Base-by-base conservation (phyloP, 495 filamentous ascomycete species). In the Astrothelium macrocarpum region DNA sequence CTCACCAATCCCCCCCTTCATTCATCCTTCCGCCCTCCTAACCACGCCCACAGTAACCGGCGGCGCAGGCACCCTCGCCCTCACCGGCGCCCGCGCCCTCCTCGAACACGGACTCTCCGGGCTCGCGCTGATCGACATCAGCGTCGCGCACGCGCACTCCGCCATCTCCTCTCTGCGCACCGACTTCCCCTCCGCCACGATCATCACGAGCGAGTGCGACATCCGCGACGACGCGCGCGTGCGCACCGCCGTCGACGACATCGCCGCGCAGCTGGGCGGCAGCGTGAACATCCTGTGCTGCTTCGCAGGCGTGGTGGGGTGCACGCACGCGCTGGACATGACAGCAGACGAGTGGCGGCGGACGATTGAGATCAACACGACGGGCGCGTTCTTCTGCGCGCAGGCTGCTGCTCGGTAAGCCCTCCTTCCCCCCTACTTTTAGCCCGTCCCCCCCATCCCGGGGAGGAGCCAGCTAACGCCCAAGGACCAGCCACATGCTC, bases 221-320 rank as follows among this genome's bases (percentile, higher is more conserved):
- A 80, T 90, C n/a, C 86, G 85, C 1, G 76, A 82, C 59, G 56
- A 66, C 20, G 42, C 45, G 12, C 59, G 42, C 14, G 66, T 75
- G 10, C 77, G 78, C 46, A 72, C 71, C 9, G 78, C 75, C 1
- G 74, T 90, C 4, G 66, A 74, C 1, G 45, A 65, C 0, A 79
- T 74, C 0, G 71, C 71, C 0, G 58, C 64, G 11, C 36, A 72
- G 0, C 73, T 89, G n/a, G n/a, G n/a, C 0, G 85, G 84, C 0
- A 84, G 84, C 0, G 70, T 90, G 1, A 77, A 84, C 66, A 80
- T 81, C 45, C 73, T 90, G 4, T 74, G 83, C 65, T 84, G 82
- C 61, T 89, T 90, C 67, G 88, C 84, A 0, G 88, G 88, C 39
- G 78, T 90, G 3, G 86, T 88, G 1, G 79, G 78, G 45, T 86